Conservation (phyloP, 1,284 basidiomycete genomes). For the Moesziomyces sp. region DNA sequence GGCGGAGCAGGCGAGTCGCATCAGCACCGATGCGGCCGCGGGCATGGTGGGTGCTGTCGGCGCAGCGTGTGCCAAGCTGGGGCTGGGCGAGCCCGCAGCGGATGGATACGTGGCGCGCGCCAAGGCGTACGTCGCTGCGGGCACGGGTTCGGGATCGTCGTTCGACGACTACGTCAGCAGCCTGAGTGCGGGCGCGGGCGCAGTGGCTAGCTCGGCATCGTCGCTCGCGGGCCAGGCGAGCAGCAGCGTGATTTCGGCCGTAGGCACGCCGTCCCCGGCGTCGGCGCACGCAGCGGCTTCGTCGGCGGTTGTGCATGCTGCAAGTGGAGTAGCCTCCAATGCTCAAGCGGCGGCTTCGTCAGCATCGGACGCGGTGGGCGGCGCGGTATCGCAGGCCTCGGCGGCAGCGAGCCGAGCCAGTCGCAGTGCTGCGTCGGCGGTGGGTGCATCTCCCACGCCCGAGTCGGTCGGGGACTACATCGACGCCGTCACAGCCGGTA, state of each 20-base stretch:
- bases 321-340: constrained; percentile 18
- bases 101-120: constrained; percentile 43
- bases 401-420: constrained; percentile 16
- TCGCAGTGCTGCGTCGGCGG: constrained; percentile 26
- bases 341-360: constrained; percentile 13
- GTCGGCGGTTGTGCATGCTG: constrained; percentile 6
- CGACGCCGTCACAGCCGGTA: constrained; percentile 11
- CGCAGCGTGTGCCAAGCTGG: constrained; percentile 41
- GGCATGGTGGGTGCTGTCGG: constrained; percentile 48
- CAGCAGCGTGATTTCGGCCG: constrained; percentile 26
- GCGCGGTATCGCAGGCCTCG: constrained; percentile 20
- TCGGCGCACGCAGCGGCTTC: constrained; percentile 14
- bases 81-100: constrained; percentile 23
- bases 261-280: constrained; percentile 15
- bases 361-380: constrained; percentile 12
- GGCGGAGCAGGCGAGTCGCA: constrained; percentile 38
- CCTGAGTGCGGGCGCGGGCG: constrained; percentile 14
- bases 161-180: constrained; percentile 36
- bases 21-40: constrained; percentile 49
- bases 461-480: constrained; percentile 33
- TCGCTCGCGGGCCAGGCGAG: constrained; percentile 24
- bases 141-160: constrained; percentile 27
- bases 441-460: constrained; percentile 29
- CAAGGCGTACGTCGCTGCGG: constrained; percentile 30
- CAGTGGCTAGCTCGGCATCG: constrained; percentile 17